Conservation (phyloP, 108 stramenopile genomes). For the Fragilariopsis cylindrus region DNA sequence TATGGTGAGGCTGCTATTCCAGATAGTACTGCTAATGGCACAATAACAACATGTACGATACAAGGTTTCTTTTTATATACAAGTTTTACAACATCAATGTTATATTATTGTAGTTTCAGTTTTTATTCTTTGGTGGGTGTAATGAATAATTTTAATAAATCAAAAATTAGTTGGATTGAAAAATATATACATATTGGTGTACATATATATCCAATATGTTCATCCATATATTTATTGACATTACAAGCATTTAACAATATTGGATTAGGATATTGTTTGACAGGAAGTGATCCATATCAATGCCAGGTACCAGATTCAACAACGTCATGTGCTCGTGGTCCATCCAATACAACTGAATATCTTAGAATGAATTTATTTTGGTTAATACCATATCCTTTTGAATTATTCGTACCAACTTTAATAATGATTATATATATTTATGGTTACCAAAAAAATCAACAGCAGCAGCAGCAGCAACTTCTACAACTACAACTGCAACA, state of each 20-base stretch:
- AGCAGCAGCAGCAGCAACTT: too few relatives aligned
- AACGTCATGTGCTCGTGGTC: neutral
- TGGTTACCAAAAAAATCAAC: neutral
- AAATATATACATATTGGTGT: conserved; percentile 17
- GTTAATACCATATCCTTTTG: neutral
- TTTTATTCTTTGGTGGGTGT: neutral
- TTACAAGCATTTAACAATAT: neutral
- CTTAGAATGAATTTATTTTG: neutral
- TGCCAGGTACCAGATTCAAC: neutral
- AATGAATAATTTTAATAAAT: neutral
- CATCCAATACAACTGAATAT: neutral
- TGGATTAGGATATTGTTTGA: neutral
- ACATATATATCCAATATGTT: conserved; percentile 1
- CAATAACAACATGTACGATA: conserved; percentile 3
- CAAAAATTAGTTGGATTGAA: conserved; percentile 5
- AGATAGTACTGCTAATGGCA: neutral
- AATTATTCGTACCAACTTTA: neutral
- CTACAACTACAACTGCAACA: too few relatives aligned
- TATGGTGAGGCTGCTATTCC: too few relatives aligned
- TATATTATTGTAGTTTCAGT: conserved; percentile 4
- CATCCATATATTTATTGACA: neutral
- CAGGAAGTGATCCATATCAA: neutral
- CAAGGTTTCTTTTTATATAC: conserved; percentile 5
- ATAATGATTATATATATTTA: neutral
- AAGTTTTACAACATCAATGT: neutral